Base-by-base conservation (phyloP, 2,329 filamentous ascomycete genomes). In the Trichoderma cornu-damae region DNA sequence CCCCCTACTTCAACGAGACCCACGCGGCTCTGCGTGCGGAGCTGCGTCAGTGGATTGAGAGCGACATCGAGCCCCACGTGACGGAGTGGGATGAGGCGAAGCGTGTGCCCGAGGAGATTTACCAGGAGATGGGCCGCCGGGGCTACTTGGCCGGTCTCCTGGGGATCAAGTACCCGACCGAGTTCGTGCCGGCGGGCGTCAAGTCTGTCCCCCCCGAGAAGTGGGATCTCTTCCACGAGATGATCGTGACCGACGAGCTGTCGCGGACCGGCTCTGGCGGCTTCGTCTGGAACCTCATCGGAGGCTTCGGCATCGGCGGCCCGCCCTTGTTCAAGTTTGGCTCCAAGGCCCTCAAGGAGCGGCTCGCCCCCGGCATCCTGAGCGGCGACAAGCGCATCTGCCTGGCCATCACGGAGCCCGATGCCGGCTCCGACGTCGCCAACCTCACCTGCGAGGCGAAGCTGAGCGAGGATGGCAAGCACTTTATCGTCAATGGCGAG, bases 401-500 rank as follows among this genome's bases (percentile, higher is more conserved):
- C 74, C 78, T 99, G 61, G 94, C 94, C 65, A 96, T 99, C 66
- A 99, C 94, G 0, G 94, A 99, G 76, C 94, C 88, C 60, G 93
- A 97, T 75, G 94, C 92, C 11, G 94, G 94, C 43, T 90, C 86
- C 63, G 94, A 99, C 70, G 94, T 99, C 8, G 94, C 94, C 59
- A 97, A 96, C 75, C 72, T 99, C 64, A 94, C 87, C 12, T 97
- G 93, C 73, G 92, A 97, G 79, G 94, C 94, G 24, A 96, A 96
- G 80, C 82, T 97, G 58, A 89, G 83, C 62, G 89, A 94, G 66
- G 94, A 99, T 67, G 94, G 94, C 69, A 97, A 97, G 80, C 90
- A 97, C 77, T 99, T 95, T 76, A 97, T 97, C 65, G 94, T 99
- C 75, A 99, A 97, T 69, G 94, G 94, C 56, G 93, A 96, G 84